Percentiles rank a stretch among this genome's conserved stretches.
These are phyloP conservation scores for Penicillium crustosum DNA, from an alignment of 2,329 filamentous ascomycete species.

Conservation along the genomic window DNA sequence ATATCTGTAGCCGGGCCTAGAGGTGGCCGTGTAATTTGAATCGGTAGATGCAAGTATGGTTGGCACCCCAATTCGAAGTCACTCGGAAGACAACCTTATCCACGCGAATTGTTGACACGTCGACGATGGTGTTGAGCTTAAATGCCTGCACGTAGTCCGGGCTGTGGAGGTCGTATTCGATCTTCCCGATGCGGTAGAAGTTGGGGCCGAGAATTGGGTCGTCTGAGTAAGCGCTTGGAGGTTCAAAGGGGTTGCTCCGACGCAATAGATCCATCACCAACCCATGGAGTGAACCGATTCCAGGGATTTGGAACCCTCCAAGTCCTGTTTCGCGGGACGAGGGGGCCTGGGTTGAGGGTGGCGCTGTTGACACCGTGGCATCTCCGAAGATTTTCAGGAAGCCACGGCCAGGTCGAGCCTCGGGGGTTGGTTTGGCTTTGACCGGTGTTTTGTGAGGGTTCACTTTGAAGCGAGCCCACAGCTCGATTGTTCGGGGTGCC, in stretches of 20 bases:
- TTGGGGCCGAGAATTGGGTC: conserved; percentile 37
- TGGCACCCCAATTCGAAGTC: conserved; percentile 46
- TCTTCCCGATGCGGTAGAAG: conserved; percentile 43
- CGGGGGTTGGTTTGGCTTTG: conserved; percentile 2
- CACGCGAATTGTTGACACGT: conserved; percentile 37
- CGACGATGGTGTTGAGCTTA: conserved; percentile 39
- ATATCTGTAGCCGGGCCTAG: conserved; percentile 15
- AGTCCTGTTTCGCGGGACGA: conserved; percentile 14
- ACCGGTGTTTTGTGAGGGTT: conserved; percentile 12
- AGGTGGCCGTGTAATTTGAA: conserved; percentile 44
- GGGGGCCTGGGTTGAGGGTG: conserved; percentile 1
- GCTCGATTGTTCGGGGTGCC: conserved; percentile 68
- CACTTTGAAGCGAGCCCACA: conserved; percentile 64
- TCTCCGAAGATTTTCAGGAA: conserved; percentile 5
- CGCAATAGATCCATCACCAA: conserved; percentile 35
- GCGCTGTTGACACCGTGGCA: neutral
- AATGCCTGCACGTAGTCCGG: conserved; percentile 42
- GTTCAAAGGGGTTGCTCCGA: conserved; percentile 31
- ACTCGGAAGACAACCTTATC: conserved; percentile 45
- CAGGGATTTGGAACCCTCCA: conserved; percentile 12
- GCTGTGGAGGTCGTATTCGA: conserved; percentile 40
- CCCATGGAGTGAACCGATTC: conserved; percentile 28
- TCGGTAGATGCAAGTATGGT: conserved; percentile 49
- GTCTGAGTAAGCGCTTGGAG: conserved; percentile 36
- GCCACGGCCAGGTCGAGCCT: conserved; percentile 1